Percentiles rank a stretch among this genome's conserved stretches.
phyloP scores from a whole-genome alignment of 257 asterid genomes.

The Solanum chilense region DNA sequence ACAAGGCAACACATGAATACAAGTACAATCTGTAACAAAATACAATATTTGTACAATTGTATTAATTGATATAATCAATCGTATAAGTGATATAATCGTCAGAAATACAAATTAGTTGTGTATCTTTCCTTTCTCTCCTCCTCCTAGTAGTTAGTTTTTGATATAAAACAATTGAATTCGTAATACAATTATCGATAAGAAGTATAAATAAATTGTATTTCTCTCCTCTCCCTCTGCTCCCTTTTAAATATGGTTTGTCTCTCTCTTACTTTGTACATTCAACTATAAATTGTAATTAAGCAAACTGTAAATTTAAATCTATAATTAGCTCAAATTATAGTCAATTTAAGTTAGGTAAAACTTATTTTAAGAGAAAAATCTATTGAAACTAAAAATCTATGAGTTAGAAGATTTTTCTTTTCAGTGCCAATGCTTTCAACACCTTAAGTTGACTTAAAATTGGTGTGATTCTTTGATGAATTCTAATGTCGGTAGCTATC shows the following conservation, averaged over 20 bases:
- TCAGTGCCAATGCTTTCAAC: too few species aligned
- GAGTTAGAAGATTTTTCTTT: too few species aligned
- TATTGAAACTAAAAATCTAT: not conserved
- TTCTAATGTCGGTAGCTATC: too few species aligned
- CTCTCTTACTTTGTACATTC: not conserved
- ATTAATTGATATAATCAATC: not conserved
- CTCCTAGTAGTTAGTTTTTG: too few species aligned
- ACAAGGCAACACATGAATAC: not conserved
- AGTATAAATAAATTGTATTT: too few species aligned
- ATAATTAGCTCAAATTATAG: too few species aligned
- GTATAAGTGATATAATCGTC: not conserved
- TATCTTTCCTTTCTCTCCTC: not conserved
- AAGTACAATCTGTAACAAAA: too few species aligned
- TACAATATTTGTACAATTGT: not conserved
- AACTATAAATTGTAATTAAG: not conserved
- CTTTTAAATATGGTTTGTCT: not conserved
- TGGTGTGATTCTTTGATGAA: too few species aligned
- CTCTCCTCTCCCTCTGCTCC: not conserved
- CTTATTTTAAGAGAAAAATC: not conserved
- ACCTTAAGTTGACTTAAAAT: not conserved
- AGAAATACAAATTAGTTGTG: not conserved
- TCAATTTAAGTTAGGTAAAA: not conserved
- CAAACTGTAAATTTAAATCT: too few species aligned
- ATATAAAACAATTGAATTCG: not conserved
- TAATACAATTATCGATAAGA: too few species aligned